Evolutionary conservation across 148 eudicot species (phyloP), one percentile per base, ranked within the genome.

Genomic region (Beta vulgaris): DNA sequence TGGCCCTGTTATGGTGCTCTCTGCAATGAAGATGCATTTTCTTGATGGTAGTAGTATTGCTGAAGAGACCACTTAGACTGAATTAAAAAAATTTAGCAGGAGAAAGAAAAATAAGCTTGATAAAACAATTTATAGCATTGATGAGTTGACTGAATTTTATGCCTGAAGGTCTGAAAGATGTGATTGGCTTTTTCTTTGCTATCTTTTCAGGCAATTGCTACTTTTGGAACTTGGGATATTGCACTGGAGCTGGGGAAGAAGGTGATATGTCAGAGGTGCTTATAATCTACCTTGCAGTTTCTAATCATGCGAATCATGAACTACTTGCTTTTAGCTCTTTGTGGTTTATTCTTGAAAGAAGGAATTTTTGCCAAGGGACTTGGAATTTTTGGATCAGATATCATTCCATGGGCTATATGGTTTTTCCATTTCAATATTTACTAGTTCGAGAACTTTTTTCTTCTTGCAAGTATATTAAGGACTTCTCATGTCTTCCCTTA

Each of bases 201-300:
- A 75, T 75, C 71, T 65, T 66, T 80, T 73, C 91, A 93, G 94
- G 85, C 69, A 32, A 84, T 93, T 74, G 89, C 89, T 70, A 90
- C 98, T 60, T 82, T 91, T 68, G 98, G 98, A 60, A 87, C 97
- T 70, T 93, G 83, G 81, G 94, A 91, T 84, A 91, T 93, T 63
- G 89, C 97, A 36, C 64, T 89, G 37, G 97, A 93, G 80, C 78
- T 93, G 48, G 98, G 91, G 59, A 93, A 87, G 87, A 93, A 93
- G 81, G 90, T 93, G 60, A 46, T 88, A 29, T 83, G 97, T 73
- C 96, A 89, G 70, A 93, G 98, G 98, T 93, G 81, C 77, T 73
- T 78, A 72, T 46, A 68, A 51, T 26, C 68, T 28, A 32, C 59
- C 69, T 65, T 60, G 65, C 44, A 10, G 42, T 63, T 63, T 69